These are phyloP conservation scores for Chimonanthus salicifolius DNA, from an alignment of 164 flowering plant species.

Conservation along the genomic window DNA sequence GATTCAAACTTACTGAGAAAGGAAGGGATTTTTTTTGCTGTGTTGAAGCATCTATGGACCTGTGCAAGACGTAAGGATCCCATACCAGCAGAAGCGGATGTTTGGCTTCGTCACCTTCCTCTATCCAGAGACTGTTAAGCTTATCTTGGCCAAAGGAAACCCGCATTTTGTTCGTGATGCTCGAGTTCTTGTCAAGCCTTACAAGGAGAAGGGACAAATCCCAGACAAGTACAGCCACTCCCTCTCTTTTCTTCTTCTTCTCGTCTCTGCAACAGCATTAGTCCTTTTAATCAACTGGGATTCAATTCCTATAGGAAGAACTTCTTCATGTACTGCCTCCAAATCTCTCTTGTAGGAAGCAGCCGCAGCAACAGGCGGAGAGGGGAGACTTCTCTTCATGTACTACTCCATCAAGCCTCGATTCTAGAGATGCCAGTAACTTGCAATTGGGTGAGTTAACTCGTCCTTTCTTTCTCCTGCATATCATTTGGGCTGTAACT, in stretches of 20 bases:
- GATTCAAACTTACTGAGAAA: not conserved
- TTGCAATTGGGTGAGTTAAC: slow-evolving; percentile 53
- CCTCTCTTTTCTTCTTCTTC: not conserved
- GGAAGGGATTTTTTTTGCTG: not conserved
- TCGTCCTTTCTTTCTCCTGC: not conserved
- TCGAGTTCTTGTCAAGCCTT: slow-evolving; percentile 96
- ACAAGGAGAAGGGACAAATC: slow-evolving; percentile 96
- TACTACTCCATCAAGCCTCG: slow-evolving; percentile 61
- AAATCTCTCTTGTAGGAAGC: slow-evolving; percentile 39
- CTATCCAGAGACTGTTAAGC: slow-evolving; percentile 85
- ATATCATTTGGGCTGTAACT: too few relatives aligned
- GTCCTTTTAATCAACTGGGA: too few relatives aligned
- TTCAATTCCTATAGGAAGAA: too few relatives aligned
- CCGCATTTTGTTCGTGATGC: slow-evolving; percentile 98
- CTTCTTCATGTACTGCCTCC: not conserved
- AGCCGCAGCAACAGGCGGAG: slow-evolving; percentile 37
- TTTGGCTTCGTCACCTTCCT: slow-evolving; percentile 95
- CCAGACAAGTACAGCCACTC: slow-evolving; percentile 59
- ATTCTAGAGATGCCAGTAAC: slow-evolving; percentile 74
- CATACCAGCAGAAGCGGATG: slow-evolving; percentile 97
- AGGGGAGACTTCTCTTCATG: slow-evolving; percentile 66
- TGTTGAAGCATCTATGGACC: slow-evolving; percentile 73
- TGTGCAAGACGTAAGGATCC: slow-evolving; percentile 97
- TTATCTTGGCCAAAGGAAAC: slow-evolving; percentile 87
- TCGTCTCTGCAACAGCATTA: too few relatives aligned